Percentiles rank a stretch among this genome's conserved stretches.
phyloP scores from a whole-genome alignment of 768 basidiomycete genomes.

The Mycena polygramma region DNA sequence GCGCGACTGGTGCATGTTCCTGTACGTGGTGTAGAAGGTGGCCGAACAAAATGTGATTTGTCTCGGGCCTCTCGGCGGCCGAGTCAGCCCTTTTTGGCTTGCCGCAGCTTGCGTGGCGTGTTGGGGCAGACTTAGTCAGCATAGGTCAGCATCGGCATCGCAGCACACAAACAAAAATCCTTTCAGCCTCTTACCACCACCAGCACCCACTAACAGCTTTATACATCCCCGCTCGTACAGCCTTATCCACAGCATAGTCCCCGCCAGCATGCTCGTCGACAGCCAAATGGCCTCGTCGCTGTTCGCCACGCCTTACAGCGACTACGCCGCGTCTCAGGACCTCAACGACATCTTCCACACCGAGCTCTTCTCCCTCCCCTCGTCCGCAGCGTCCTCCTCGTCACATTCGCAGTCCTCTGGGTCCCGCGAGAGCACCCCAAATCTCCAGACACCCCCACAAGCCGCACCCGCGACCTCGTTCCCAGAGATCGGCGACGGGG shows the following conservation, averaged over 20 bases:
- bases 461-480: conserved; percentile 48
- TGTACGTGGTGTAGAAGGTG: no score
- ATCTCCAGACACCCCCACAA: conserved; percentile 64
- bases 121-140: no score
- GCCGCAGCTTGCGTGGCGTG: no score
- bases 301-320: conserved; percentile 39
- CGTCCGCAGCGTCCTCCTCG: conserved; percentile 45
- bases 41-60: no score
- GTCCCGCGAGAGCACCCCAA: conserved; percentile 59
- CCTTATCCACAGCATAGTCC: no score
- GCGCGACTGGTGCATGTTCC: no score
- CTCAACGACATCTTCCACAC: conserved; percentile 78
- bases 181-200: neutral
- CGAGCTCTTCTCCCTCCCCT: conserved; percentile 61
- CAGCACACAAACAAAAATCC: no score
- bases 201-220: neutral
- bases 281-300: conserved; percentile 44
- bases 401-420: conserved; percentile 56
- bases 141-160: no score
- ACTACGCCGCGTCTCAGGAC: conserved; percentile 47
- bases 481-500: conserved; percentile 50
- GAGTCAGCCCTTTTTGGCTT: no score
- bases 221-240: no score
- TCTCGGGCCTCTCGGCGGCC: no score
- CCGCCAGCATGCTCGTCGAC: conserved; percentile 57